Evolutionary conservation across 805 yeast species (phyloP).

Genomic region (Saturnispora gosingensis): DNA sequence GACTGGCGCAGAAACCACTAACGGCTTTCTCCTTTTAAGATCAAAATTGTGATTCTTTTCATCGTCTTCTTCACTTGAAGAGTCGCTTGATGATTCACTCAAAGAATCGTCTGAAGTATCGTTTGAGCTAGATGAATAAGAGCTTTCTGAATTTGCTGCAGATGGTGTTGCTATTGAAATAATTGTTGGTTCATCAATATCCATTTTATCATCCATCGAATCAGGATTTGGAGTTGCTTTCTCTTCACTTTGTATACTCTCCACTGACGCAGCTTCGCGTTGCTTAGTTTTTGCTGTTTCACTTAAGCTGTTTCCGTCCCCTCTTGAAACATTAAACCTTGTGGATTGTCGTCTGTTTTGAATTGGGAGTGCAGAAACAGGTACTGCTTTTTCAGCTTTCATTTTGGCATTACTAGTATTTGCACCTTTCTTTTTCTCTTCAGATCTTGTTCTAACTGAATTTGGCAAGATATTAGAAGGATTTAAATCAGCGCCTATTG

Average conservation of each 20-base stretch:
- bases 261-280: neutral
- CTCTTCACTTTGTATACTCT: neutral
- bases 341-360: neutral
- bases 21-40: slow-evolving; percentile 22
- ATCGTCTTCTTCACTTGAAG: slow-evolving; percentile 16
- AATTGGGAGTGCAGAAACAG: neutral
- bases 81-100: slow-evolving; percentile 10
- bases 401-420: neutral
- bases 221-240: neutral
- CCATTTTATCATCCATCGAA: neutral
- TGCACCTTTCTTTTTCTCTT: neutral
- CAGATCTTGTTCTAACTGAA: neutral
- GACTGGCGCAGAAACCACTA: slow-evolving; percentile 39
- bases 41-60: slow-evolving; percentile 7
- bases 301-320: neutral
- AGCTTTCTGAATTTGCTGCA: slow-evolving; percentile 6
- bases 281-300: neutral
- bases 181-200: slow-evolving; percentile 4
- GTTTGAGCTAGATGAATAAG: slow-evolving; percentile 4
- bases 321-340: neutral
- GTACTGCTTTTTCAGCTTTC: neutral
- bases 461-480: slow-evolving; percentile 16
- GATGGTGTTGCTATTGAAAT: neutral
- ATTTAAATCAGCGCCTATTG: slow-evolving; percentile 18
- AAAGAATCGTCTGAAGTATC: slow-evolving; percentile 7